Base-by-base conservation (phyloP, 2,329 filamentous ascomycete genomes). In the Fusarium coicis region DNA sequence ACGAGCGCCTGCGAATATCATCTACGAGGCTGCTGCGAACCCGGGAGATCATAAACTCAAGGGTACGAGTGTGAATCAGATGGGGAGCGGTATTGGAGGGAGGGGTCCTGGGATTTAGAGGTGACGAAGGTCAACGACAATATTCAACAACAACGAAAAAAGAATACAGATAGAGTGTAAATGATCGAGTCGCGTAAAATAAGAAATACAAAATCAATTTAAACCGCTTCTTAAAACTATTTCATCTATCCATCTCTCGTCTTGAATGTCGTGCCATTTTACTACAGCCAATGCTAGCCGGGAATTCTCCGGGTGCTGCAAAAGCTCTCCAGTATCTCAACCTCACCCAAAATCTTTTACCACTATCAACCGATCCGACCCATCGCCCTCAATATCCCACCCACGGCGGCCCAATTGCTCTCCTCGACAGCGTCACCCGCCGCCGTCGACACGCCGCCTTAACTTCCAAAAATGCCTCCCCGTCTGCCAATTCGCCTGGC, bases 11-110 rank as follows among this genome's bases (percentile, higher is more conserved):
- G 86, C 93, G 11, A 94, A 93, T 75, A 96, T 98, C 76, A 78
- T 97, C 68, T 99, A 98, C 82, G 96, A 99, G 87, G 93, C 95
- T 23, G 96, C 96, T 32, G 93, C 96, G 40, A 97, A 98, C 81
- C 96, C 96, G 18, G 89, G 85, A 52, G 96, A 99, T 84, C 96
- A 99, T 84, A 89, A 88, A 83, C 30, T 92, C 28, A 91, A 90
- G 84, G 89, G 89, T 12, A 86, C 86, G 54, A 81, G 77, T 49
- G 80, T 86, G 47, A 89, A 88, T 74, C 82, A 86, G 80, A 85
- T 91, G 82, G 88, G 88, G 1, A 86, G 85, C 66, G 84, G 85
- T 2, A 85, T 91, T 76, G 87, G 88, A 5, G 83, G 84, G 7
- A 76, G 82, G 32, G 79, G 82, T 14, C 79, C 80, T 49, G 83